These are phyloP conservation scores for Auricularia sp. DNA, from an alignment of 768 basidiomycete species.

Conservation along the genomic window DNA sequence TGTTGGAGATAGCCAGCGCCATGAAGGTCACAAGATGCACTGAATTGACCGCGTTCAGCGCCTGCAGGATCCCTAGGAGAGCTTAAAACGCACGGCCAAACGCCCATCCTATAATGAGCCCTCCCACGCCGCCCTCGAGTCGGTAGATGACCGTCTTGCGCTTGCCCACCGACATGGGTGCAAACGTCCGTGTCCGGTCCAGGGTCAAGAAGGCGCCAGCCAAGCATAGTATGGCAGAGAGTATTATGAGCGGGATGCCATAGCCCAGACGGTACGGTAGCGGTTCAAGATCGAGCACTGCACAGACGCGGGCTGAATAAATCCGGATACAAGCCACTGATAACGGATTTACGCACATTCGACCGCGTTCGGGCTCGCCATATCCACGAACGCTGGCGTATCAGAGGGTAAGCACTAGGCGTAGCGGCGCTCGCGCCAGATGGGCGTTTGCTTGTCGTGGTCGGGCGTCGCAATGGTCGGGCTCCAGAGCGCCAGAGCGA, in stretches of 20 bases:
- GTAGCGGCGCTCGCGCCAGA: no score
- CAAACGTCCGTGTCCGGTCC: slow-evolving; percentile 57
- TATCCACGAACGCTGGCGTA: no score
- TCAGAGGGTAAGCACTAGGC: no score
- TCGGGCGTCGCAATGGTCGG: no score
- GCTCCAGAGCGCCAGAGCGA: no score
- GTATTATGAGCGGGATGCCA: slow-evolving; percentile 46
- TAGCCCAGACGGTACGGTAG: slow-evolving; percentile 44
- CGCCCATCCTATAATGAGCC: slow-evolving; percentile 44
- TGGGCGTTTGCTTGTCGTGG: no score
- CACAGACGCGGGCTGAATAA: neutral
- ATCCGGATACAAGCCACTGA: neutral
- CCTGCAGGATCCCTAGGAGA: neutral
- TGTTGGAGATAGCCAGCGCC: slow-evolving; percentile 44
- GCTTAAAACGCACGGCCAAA: slow-evolving; percentile 42
- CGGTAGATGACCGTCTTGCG: slow-evolving; percentile 27
- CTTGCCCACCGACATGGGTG: slow-evolving; percentile 27
- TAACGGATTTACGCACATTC: neutral
- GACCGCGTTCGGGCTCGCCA: no score
- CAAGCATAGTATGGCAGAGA: slow-evolving; percentile 49
- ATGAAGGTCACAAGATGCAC: slow-evolving; percentile 56
- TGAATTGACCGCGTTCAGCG: slow-evolving; percentile 12
- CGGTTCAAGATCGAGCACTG: slow-evolving; percentile 1
- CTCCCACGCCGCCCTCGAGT: slow-evolving; percentile 57
- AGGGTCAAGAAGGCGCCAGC: slow-evolving; percentile 65